Percentiles rank a stretch among this genome's conserved stretches.
These are phyloP conservation scores for Cadophora luteo-olivacea DNA, from an alignment of 2,329 filamentous ascomycete genomes.

Conservation along the genomic window DNA sequence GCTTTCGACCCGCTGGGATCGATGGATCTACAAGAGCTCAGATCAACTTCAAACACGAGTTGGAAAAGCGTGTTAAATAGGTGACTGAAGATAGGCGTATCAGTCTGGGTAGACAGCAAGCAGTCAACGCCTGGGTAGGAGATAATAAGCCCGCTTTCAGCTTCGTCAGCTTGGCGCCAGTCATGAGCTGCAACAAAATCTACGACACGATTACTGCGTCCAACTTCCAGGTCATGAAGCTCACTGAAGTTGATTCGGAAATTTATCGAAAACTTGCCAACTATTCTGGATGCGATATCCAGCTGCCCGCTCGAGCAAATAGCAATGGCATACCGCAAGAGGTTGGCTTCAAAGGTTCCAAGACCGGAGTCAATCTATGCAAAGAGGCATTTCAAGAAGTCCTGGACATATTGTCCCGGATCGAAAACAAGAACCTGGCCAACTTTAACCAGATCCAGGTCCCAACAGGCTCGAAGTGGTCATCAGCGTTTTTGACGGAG, in stretches of 20 bases:
- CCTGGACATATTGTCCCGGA: background rate
- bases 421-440: background rate
- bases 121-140: background rate
- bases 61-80: background rate
- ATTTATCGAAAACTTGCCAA: background rate
- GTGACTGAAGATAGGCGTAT: background rate
- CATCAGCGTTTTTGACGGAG: background rate
- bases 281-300: background rate
- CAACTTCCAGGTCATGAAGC: background rate
- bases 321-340: background rate
- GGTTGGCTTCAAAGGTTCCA: background rate
- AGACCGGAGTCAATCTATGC: background rate
- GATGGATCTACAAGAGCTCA: background rate
- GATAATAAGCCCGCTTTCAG: background rate
- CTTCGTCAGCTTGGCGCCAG: slow-evolving; percentile 4
- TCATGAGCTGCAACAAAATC: background rate
- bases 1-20: background rate
- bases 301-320: background rate
- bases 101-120: background rate
- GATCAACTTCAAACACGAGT: background rate
- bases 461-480: background rate
- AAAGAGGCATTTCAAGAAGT: background rate
- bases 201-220: background rate
- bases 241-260: background rate
- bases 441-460: background rate